Evolutionary conservation across 2,329 filamentous ascomycete species (phyloP).

Genomic region (Neopestalotiopsis clavispora): DNA sequence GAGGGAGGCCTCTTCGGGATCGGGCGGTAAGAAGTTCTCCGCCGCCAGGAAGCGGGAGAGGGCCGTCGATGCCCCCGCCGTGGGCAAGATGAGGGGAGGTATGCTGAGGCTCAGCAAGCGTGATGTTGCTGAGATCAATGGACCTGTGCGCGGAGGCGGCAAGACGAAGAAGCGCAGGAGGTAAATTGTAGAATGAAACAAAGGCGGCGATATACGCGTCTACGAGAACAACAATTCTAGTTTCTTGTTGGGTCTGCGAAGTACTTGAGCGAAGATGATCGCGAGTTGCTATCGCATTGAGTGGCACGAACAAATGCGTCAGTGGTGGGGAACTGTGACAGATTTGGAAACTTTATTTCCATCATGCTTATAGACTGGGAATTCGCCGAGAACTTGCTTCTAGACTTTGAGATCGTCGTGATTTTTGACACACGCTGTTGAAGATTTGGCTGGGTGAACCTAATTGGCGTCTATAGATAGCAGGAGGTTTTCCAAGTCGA

Average conservation of each 20-base stretch:
- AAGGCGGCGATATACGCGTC: no score
- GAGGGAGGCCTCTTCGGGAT: slow-evolving; percentile 36
- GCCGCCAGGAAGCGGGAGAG: slow-evolving; percentile 45
- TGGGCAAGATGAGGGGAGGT: slow-evolving; percentile 81
- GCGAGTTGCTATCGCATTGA: no score
- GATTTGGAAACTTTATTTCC: no score
- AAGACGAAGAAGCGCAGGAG: slow-evolving; percentile 31
- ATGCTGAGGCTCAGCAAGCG: slow-evolving; percentile 74
- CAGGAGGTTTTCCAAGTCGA: no score
- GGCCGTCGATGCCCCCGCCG: slow-evolving; percentile 75
- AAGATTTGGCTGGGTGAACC: no score
- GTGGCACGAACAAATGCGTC: neutral
- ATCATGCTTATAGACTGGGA: no score
- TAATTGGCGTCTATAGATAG: no score
- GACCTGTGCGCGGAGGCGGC: slow-evolving; percentile 12
- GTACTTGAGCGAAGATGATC: neutral
- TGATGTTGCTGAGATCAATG: slow-evolving; percentile 61
- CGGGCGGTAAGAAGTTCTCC: slow-evolving; percentile 43
- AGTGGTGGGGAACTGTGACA: no score
- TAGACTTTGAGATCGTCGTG: no score
- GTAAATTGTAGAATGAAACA: slow-evolving; percentile 14
- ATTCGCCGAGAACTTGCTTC: no score
- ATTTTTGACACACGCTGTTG: no score
- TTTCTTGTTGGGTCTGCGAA: neutral
- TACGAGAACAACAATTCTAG: no score